These are phyloP conservation scores for Nigrospora oryzae DNA, from an alignment of 2,329 filamentous ascomycete species.

Conservation along the genomic window DNA sequence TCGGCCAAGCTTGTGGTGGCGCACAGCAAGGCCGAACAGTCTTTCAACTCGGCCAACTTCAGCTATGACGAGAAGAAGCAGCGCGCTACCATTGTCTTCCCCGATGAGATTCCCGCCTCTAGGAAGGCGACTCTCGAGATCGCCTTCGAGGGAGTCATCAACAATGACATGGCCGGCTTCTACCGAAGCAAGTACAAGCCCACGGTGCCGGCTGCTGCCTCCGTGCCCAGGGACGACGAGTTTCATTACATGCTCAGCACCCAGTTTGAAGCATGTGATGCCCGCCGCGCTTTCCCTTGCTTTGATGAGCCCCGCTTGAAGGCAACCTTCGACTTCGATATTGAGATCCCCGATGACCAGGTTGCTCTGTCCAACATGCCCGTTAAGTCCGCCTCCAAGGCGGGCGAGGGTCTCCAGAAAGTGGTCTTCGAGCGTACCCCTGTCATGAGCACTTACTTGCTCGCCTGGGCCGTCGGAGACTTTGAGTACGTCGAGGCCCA, in stretches of 20 bases:
- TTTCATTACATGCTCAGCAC: slow-evolving; percentile 80
- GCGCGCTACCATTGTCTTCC: slow-evolving; percentile 70
- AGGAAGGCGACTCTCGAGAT: slow-evolving; percentile 60
- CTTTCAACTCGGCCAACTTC: slow-evolving; percentile 57
- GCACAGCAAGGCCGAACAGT: slow-evolving; percentile 46
- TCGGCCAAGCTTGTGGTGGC: slow-evolving; percentile 52
- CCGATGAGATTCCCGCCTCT: slow-evolving; percentile 59
- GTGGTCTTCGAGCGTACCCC: slow-evolving; percentile 80
- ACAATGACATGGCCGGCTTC: slow-evolving; percentile 88
- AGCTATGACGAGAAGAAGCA: slow-evolving; percentile 78
- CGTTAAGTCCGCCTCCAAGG: slow-evolving; percentile 58
- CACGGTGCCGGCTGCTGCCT: slow-evolving; percentile 58
- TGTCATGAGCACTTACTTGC: slow-evolving; percentile 83
- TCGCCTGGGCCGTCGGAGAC: slow-evolving; percentile 92
- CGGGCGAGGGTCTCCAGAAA: slow-evolving; percentile 56
- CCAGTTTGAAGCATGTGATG: slow-evolving; percentile 95
- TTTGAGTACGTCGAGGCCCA: slow-evolving; percentile 94
- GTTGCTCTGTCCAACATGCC: slow-evolving; percentile 95
- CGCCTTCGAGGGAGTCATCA: slow-evolving; percentile 73
- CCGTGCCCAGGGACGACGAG: slow-evolving; percentile 66
- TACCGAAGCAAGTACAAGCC: slow-evolving; percentile 94
- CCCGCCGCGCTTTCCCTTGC: slow-evolving; percentile 89
- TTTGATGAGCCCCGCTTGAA: slow-evolving; percentile 98
- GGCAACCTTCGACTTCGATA: slow-evolving; percentile 87
- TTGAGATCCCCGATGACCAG: slow-evolving; percentile 84